phyloP scores from a whole-genome alignment of 2,329 filamentous ascomycete genomes.

The Bertia moriformis region DNA sequence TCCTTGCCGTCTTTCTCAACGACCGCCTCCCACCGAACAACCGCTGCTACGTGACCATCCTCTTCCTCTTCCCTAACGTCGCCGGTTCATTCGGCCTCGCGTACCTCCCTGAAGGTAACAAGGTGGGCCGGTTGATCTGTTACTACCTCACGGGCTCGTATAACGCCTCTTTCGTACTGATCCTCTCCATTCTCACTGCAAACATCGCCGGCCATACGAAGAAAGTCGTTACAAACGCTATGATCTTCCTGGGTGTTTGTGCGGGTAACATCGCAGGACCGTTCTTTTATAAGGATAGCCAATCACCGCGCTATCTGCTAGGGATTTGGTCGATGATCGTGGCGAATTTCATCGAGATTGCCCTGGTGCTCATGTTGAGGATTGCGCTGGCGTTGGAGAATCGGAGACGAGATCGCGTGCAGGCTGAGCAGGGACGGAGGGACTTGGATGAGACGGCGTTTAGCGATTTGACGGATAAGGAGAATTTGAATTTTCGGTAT shows the following conservation, averaged over 20 bases:
- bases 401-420: neutral
- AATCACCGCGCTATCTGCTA: neutral
- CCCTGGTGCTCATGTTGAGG: neutral
- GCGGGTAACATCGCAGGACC: conserved; percentile 1
- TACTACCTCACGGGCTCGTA: conserved; percentile 24
- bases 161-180: conserved; percentile 7
- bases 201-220: conserved; percentile 1
- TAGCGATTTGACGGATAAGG: conserved; percentile 2
- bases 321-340: conserved; percentile 1
- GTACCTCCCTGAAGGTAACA: conserved; percentile 31
- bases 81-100: conserved; percentile 41
- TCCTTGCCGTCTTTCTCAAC: conserved; percentile 22
- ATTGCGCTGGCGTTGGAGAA: neutral
- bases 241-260: neutral
- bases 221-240: neutral
- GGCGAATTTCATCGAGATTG: neutral
- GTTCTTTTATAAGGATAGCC: conserved; percentile 1
- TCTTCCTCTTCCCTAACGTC: conserved; percentile 44
- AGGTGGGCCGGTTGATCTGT: conserved; percentile 38
- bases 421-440: neutral
- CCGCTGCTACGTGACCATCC: conserved; percentile 34
- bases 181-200: neutral
- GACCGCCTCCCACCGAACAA: conserved; percentile 24
- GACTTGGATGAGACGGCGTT: neutral
- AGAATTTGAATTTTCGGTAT: conserved; percentile 1